Evolutionary conservation across 805 yeast species (phyloP).

Genomic region (Cyberlindnera xishuangbannaensis): DNA sequence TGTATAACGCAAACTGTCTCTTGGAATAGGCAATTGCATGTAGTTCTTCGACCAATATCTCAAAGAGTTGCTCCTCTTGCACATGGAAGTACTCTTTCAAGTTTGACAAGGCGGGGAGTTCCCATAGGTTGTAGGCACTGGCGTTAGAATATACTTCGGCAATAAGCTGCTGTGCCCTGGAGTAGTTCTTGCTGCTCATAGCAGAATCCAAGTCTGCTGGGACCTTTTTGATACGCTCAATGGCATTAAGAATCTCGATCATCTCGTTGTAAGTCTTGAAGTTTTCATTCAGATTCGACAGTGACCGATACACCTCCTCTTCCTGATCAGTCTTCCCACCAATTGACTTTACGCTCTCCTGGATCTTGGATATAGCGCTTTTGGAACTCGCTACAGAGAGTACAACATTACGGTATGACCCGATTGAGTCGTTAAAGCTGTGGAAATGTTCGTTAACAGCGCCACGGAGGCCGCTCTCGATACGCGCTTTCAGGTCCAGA

Average conservation of each 20-base stretch:
- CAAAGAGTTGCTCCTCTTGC: conserved; percentile 59
- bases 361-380: conserved; percentile 42
- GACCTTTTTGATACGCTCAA: conserved; percentile 51
- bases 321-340: conserved; percentile 2
- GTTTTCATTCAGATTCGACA: conserved; percentile 46
- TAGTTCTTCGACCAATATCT: conserved; percentile 70
- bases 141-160: conserved; percentile 39
- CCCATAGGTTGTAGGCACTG: conserved; percentile 49
- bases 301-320: background rate
- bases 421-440: conserved; percentile 79
- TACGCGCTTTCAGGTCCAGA: conserved; percentile 46
- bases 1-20: conserved; percentile 20
- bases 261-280: conserved; percentile 59
- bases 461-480: conserved; percentile 51
- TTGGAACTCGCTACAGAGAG: conserved; percentile 63
- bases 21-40: conserved; percentile 63
- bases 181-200: conserved; percentile 66
- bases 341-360: conserved; percentile 21
- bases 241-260: conserved; percentile 62
- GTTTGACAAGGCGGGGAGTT: conserved; percentile 46
- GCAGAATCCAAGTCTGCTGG: conserved; percentile 61
- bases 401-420: conserved; percentile 72
- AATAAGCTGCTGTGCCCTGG: conserved; percentile 55
- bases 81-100: conserved; percentile 46
- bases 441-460: conserved; percentile 82